Evolutionary conservation across 371 early-diverging fungal genomes (phyloP), one percentile per base, ranked within the genome.

Genomic region (Mucor plumbeus): DNA sequence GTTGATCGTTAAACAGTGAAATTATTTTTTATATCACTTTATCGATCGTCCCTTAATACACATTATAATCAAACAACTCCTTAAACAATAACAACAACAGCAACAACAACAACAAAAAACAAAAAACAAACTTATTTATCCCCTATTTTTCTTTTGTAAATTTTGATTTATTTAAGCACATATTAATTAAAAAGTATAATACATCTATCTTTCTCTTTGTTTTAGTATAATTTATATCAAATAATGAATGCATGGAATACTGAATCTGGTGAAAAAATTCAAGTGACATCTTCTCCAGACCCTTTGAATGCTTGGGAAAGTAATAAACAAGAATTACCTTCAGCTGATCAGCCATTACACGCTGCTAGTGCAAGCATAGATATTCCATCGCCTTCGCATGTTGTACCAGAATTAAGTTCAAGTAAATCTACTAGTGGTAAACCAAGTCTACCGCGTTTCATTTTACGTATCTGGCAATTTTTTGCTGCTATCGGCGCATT

Each of bases 401-500:
- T 21, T 58, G 21, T 10, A 8, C 21, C 21, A 38, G 36, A 19
- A 19, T 35, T 31, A 33, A 44, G 34, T 13, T 39, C 10, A 43
- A 13, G 26, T 50, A 38, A 50, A 11, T 40, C 54, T 15, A 40
- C 36, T n/a, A 17, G 9, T 36, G 19, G 21, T 40, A 63, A 63
- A n/a, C 61, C 65, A 21, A 60, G 55, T 33, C 31, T 64, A 34
- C 48, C 55, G 43, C 59, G 73, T 2, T 50, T 71, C 5, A 60
- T 63, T 39, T 43, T 80, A 19, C 71, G 80, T 21, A 21, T 73
- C 34, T 74, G 74, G 72, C 77, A 77, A 38, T 17, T 77, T 7
- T 54, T 80, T 38, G 73, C 77, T 48, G 68, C 73, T 21, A 63
- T 77, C 17, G 75, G 75, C 21, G 73, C 75, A 9, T 80, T 80